A percentile compares a stretch with the other conserved stretches of the same genome.
Evolutionary conservation across 768 basidiomycete genomes (phyloP).

Genomic region (Imleria badia): DNA sequence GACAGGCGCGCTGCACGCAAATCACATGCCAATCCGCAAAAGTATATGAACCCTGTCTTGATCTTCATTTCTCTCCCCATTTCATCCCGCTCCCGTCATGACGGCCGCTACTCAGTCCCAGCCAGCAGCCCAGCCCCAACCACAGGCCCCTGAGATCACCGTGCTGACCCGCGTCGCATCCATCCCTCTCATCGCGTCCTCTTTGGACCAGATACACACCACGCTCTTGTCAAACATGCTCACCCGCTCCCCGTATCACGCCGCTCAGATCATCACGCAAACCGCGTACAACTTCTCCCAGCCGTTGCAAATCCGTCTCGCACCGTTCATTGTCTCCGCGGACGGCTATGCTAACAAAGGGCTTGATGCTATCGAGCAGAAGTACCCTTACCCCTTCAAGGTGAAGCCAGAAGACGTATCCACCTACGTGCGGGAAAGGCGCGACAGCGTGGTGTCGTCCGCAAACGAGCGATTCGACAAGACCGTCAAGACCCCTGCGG

Average conservation of each 20-base stretch:
- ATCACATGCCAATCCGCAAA: conserved; percentile 24
- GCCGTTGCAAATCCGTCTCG: conserved; percentile 64
- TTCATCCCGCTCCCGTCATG: conserved; percentile 29
- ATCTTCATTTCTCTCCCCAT: conserved; percentile 6
- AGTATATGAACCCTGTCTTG: conserved; percentile 31
- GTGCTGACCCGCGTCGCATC: conserved; percentile 61
- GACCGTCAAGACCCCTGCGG: conserved; percentile 61
- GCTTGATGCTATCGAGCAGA: conserved; percentile 68
- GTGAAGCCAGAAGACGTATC: conserved; percentile 71
- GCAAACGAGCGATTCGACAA: conserved; percentile 68
- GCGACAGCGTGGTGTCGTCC: conserved; percentile 50
- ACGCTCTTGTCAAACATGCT: conserved; percentile 58
- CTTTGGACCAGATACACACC: conserved; percentile 56
- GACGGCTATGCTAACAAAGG: conserved; percentile 73
- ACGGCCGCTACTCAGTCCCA: conserved; percentile 33
- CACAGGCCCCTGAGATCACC: conserved; percentile 52
- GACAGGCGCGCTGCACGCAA: conserved; percentile 19
- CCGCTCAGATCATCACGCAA: conserved; percentile 59
- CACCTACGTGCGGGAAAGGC: conserved; percentile 55
- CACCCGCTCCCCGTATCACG: conserved; percentile 63
- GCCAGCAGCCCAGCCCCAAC: conserved; percentile 16
- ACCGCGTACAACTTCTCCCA: conserved; percentile 62
- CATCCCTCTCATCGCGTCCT: conserved; percentile 71
- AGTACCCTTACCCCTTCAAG: conserved; percentile 76
- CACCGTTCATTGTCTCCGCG: conserved; percentile 61